Percentiles rank a stretch among this genome's conserved stretches.
phyloP scores from a whole-genome alignment of 805 yeast genomes.

The Candida incommunis region DNA sequence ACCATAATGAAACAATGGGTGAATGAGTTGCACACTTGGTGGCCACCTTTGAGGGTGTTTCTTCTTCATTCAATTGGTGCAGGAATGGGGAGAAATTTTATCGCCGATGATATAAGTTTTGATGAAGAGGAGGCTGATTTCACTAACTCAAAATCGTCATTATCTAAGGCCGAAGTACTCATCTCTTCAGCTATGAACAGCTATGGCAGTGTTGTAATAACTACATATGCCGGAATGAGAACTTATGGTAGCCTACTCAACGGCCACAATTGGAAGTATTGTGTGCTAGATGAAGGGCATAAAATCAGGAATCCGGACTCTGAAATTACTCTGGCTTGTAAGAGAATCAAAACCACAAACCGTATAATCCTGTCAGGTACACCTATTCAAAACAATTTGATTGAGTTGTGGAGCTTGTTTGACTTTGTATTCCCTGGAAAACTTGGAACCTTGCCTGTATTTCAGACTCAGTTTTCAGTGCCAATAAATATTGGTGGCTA shows the following conservation, averaged over 20 bases:
- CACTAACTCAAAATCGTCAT: background rate
- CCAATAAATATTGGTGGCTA: conserved; percentile 97
- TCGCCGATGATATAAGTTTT: conserved; percentile 32
- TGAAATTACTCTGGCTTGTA: conserved; percentile 72
- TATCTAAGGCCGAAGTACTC: background rate
- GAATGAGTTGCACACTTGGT: conserved; percentile 92
- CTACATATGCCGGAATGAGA: conserved; percentile 81
- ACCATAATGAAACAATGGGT: conserved; percentile 96
- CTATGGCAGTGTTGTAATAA: conserved; percentile 72
- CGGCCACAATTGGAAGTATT: conserved; percentile 77
- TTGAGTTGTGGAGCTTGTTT: conserved; percentile 88
- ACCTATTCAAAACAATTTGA: conserved; percentile 86
- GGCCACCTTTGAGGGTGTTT: conserved; percentile 86
- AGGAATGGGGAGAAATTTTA: conserved; percentile 49
- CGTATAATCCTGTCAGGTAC: conserved; percentile 88
- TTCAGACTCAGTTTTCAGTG: conserved; percentile 78
- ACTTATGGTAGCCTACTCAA: conserved; percentile 49
- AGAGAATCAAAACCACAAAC: conserved; percentile 71
- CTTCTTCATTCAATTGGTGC: conserved; percentile 87
- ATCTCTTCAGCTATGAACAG: conserved; percentile 4
- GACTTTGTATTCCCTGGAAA: conserved; percentile 94
- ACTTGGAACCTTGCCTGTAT: conserved; percentile 87
- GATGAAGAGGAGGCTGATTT: conserved; percentile 19
- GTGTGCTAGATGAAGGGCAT: conserved; percentile 90
- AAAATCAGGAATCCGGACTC: conserved; percentile 91